Conservation (phyloP, 257 asterid species). For the Nyctanthes arbortristis region DNA sequence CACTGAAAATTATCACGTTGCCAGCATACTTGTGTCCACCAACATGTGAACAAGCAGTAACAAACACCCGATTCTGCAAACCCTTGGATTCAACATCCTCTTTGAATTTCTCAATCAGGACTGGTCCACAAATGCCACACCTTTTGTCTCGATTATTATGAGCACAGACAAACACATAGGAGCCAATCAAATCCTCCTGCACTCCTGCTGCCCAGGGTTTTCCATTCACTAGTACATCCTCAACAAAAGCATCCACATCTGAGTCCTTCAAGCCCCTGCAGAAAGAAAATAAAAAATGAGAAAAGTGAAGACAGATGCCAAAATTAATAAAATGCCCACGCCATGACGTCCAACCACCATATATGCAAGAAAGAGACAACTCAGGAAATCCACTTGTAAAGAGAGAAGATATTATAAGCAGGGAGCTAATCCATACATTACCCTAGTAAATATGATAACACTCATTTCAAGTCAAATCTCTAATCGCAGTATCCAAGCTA, state of each 20-base stretch:
- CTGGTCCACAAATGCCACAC: conserved; percentile 98
- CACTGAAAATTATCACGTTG: conserved; percentile 73
- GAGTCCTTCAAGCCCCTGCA: conserved; percentile 77
- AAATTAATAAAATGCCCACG: conserved; percentile 7
- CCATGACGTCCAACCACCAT: conserved; percentile 6
- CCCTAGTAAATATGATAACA: not conserved
- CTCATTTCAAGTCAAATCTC: not conserved
- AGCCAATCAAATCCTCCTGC: conserved; percentile 65
- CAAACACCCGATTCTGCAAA: conserved; percentile 54
- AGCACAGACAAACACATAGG: conserved; percentile 90
- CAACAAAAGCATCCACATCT: conserved; percentile 74
- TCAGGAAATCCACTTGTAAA: not conserved
- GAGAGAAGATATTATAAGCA: too few relatives aligned
- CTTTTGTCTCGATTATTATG: conserved; percentile 80
- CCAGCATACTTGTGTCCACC: conserved; percentile 99
- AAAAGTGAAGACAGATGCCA: conserved; percentile 1
- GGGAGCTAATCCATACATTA: not conserved
- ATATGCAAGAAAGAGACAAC: conserved; percentile 3
- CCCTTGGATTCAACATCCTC: conserved; percentile 67
- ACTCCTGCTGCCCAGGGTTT: conserved; percentile 74
- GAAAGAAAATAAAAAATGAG: conserved; percentile 15
- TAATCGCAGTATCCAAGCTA: not conserved
- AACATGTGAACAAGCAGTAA: conserved; percentile 88
- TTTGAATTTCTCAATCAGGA: conserved; percentile 72
- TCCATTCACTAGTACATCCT: conserved; percentile 80